Conservation (phyloP, 257 asterid genomes). For the Pogostemon cablin region DNA sequence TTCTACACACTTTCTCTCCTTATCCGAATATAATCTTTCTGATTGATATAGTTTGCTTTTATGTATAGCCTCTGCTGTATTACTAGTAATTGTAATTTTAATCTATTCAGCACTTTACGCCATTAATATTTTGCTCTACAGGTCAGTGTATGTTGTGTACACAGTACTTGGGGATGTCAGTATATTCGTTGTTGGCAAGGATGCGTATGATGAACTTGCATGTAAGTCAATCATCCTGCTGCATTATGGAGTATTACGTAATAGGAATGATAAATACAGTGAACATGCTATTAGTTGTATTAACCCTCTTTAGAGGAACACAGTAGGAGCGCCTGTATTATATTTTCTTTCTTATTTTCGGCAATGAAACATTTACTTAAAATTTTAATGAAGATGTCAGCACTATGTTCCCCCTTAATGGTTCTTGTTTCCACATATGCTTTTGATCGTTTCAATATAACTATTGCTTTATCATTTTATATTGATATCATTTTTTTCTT, state of each 20-base stretch:
- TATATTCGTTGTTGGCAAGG: conserved; percentile 91
- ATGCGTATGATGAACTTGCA: conserved; percentile 93
- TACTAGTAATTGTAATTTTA: not conserved
- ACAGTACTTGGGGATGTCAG: conserved; percentile 94
- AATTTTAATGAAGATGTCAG: not conserved
- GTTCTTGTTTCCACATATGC: conserved; percentile 9
- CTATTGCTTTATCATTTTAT: not conserved
- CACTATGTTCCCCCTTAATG: not conserved
- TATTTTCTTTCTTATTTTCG: not conserved
- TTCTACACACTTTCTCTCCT: not conserved
- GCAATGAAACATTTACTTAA: conserved; percentile 9
- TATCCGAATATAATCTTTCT: not conserved
- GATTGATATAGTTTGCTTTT: not conserved
- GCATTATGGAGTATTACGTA: not conserved
- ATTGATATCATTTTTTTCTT: conserved; percentile 17
- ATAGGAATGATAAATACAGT: not conserved
- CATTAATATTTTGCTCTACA: conserved; percentile 39
- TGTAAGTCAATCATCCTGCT: conserved; percentile 53
- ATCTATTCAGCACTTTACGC: conserved; percentile 3
- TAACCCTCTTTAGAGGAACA: conserved; percentile 4
- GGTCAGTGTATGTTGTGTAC: conserved; percentile 89
- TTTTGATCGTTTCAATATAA: not conserved
- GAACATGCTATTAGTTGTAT: conserved; percentile 4
- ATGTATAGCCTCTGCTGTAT: not conserved
- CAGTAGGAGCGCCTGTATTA: not conserved